These are phyloP conservation scores for Pseudozyma hubeiensis DNA, from an alignment of 1,284 basidiomycete species.

Conservation along the genomic window DNA sequence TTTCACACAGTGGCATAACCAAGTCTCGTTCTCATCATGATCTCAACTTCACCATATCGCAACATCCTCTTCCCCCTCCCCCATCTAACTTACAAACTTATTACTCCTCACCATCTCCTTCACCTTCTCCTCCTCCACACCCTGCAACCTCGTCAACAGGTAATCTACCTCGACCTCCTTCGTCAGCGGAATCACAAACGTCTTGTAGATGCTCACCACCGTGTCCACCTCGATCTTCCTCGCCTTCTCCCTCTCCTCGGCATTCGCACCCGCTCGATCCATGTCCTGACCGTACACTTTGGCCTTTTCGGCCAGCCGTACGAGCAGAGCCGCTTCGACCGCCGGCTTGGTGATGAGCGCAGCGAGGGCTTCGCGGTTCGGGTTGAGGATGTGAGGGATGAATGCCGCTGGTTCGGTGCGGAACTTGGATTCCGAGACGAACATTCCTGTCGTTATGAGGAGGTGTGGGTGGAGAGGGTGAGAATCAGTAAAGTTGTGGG, in stretches of 20 bases:
- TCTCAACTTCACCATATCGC: too few relatives aligned
- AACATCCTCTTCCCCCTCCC: too few relatives aligned
- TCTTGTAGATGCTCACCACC: slow-evolving; percentile 91
- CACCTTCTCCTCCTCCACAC: slow-evolving; percentile 22
- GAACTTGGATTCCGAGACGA: slow-evolving; percentile 98
- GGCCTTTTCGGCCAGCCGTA: slow-evolving; percentile 89
- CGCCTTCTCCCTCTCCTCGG: slow-evolving; percentile 36
- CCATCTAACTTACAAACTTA: slow-evolving; percentile 33
- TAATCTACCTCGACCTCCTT: slow-evolving; percentile 88
- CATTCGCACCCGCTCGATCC: slow-evolving; percentile 68
- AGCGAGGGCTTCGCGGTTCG: slow-evolving; percentile 79
- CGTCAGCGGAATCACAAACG: slow-evolving; percentile 94
- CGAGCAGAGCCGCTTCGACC: slow-evolving; percentile 88
- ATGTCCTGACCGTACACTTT: slow-evolving; percentile 91
- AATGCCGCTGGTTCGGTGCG: slow-evolving; percentile 83
- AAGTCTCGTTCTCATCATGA: too few relatives aligned
- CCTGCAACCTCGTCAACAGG: slow-evolving; percentile 38
- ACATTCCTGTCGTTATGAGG: slow-evolving; percentile 81
- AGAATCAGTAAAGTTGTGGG: background rate
- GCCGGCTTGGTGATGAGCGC: slow-evolving; percentile 94
- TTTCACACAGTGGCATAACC: too few relatives aligned
- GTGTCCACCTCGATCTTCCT: slow-evolving; percentile 90
- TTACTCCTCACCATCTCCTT: slow-evolving; percentile 25
- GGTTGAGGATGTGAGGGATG: slow-evolving; percentile 85
- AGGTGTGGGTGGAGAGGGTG: background rate